phyloP scores from a whole-genome alignment of 1,284 basidiomycete species.

The Coniophora puteana region DNA sequence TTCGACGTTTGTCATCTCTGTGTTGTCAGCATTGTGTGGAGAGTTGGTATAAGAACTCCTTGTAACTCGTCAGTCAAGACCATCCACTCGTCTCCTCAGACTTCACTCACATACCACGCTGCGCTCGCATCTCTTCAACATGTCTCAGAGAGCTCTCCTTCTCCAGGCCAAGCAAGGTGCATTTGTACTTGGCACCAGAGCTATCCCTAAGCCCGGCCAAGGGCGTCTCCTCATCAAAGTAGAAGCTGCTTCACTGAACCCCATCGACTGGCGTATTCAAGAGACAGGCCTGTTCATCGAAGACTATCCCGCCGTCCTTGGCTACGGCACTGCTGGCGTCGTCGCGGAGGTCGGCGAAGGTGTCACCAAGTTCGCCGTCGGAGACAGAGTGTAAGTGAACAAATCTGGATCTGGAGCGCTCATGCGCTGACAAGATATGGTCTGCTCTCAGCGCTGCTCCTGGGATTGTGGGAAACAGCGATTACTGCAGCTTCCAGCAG shows the following conservation, averaged over 20 bases:
- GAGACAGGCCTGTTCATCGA: slow-evolving; percentile 19
- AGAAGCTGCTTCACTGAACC: slow-evolving; percentile 40
- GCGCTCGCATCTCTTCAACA: too few relatives aligned
- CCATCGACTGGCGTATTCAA: slow-evolving; percentile 43
- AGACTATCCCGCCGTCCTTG: slow-evolving; percentile 34
- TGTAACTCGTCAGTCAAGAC: too few relatives aligned
- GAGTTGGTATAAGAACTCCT: too few relatives aligned
- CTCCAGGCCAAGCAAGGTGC: slow-evolving; percentile 19
- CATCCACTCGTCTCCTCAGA: too few relatives aligned
- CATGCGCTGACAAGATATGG: too few relatives aligned
- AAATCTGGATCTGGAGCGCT: too few relatives aligned
- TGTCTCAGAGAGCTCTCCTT: slow-evolving; percentile 26
- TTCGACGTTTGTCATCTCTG: too few relatives aligned
- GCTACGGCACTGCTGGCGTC: slow-evolving; percentile 42
- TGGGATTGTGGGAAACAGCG: slow-evolving; percentile 14
- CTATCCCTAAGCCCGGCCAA: slow-evolving; percentile 33
- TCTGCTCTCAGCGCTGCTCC: too few relatives aligned
- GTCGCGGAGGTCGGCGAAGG: slow-evolving; percentile 38
- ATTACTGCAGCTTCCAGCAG: slow-evolving; percentile 29
- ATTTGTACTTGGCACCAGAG: slow-evolving; percentile 16
- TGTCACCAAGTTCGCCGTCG: slow-evolving; percentile 30
- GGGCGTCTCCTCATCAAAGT: slow-evolving; percentile 44
- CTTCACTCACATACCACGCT: too few relatives aligned
- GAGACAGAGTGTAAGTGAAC: slow-evolving; percentile 37
- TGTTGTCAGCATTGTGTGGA: too few relatives aligned